Evolutionary conservation across 208 protist species (phyloP), one percentile per base, ranked within the genome.

Genomic region (Strigomonas culicis): DNA sequence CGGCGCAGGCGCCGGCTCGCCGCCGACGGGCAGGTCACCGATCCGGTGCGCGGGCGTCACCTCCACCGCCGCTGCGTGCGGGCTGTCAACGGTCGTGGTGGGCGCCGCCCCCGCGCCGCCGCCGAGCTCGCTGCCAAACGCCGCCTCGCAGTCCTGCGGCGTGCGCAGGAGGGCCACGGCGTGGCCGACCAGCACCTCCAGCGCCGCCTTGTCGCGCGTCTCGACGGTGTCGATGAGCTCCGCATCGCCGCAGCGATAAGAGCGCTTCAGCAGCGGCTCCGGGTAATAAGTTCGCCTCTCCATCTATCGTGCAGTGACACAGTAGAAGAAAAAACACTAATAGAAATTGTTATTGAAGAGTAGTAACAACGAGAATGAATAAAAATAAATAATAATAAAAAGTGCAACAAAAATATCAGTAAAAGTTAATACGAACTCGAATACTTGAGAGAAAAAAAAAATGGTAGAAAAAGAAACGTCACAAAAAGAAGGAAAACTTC

Each of bases 161-260:
- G 72, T 74, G n/a, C 79, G 72, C 24, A 74, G 39, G 8, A 44
- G 44, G 0, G 57, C 49, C 11, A 73, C 19, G 0, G 81, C 22
- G 19, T 66, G 36, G 19, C 68, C 32, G 22, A 74, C 56, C 1
- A 59, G 59, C 4, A 19, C 22, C 15, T 69, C 44, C 39, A 85
- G 47, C 10, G 36, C 27, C 2, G 53, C 63, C 60, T 53, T 66
- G 56, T 79, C 79, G 15, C 72, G 15, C n/a, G 27, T 25, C 43
- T 78, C 63, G 13, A 76, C 19, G 11, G 39, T 15, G 4, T 44
- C 39, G 19, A 44, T 44, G 8, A 44, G 39, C 10, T 6, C 39
- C 1, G 39, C 39, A 44, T 44, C 39, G 10, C 39, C 39, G 39
- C 39, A 44, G 39, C 39, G 39, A 17, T 44, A 44, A 21, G 21